Percentiles rank a stretch among this genome's conserved stretches.
Evolutionary conservation across 2,329 filamentous ascomycete genomes (phyloP).

Genomic region (Ophidiomyces ophidiicola): DNA sequence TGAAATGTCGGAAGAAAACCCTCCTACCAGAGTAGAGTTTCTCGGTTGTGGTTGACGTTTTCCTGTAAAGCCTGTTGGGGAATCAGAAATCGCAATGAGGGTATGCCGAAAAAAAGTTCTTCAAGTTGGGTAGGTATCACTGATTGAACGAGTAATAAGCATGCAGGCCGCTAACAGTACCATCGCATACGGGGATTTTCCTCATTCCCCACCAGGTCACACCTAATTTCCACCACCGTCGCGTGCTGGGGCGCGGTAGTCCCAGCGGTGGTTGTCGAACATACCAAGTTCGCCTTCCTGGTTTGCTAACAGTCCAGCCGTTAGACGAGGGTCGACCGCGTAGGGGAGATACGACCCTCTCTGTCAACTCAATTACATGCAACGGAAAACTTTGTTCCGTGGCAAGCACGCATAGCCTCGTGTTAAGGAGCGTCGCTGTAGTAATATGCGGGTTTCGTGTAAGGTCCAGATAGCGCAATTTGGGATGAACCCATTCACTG

Average conservation of each 20-base stretch:
- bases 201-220: constrained; percentile 75
- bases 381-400: constrained; percentile 52
- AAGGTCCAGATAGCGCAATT: constrained; percentile 63
- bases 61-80: too few relatives aligned
- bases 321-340: constrained; percentile 52
- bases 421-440: constrained; percentile 46
- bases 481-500: constrained; percentile 43
- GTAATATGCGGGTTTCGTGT: constrained; percentile 53
- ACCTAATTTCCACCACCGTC: constrained; percentile 68
- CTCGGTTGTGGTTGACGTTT: too few relatives aligned
- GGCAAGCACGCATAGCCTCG: constrained; percentile 45
- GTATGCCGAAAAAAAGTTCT: background rate
- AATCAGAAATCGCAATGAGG: background rate
- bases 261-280: constrained; percentile 35
- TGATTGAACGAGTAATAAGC: constrained; percentile 49
- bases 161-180: constrained; percentile 47
- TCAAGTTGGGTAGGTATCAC: constrained; percentile 20
- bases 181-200: constrained; percentile 46
- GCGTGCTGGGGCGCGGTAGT: constrained; percentile 42
- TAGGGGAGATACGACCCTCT: constrained; percentile 54
- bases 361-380: constrained; percentile 62
- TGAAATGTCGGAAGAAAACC: background rate
- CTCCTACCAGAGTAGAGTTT: constrained; percentile 7
- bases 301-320: constrained; percentile 60
- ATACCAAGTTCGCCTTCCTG: constrained; percentile 58